phyloP scores from a whole-genome alignment of 2,329 filamentous ascomycete species.

The Verticillium nonalfalfae region DNA sequence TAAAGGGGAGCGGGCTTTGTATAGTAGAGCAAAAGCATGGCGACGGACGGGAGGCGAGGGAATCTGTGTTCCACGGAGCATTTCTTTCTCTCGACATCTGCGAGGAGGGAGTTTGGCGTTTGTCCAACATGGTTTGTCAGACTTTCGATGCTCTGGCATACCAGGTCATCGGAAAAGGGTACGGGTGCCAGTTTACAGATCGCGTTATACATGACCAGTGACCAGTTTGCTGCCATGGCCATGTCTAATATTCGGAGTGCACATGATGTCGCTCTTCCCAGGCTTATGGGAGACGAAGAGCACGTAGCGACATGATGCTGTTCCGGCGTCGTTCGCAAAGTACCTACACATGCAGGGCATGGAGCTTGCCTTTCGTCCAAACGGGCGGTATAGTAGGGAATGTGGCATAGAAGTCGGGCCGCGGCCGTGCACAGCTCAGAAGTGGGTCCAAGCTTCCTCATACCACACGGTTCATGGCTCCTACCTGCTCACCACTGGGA shows the following conservation, averaged over 20 bases:
- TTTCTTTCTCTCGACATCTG: not conserved
- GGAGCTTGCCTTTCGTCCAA: too few relatives aligned
- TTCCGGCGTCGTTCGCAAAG: too few relatives aligned
- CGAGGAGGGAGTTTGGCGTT: slow-evolving; percentile 1
- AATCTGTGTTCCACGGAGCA: not conserved
- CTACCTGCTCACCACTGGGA: not conserved
- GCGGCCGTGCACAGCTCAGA: not conserved
- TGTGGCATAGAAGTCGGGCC: not conserved
- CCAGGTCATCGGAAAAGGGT: not conserved
- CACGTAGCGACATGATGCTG: too few relatives aligned
- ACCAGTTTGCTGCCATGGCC: not conserved
- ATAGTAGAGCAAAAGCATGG: not conserved
- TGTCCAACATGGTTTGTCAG: not conserved
- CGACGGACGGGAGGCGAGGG: not conserved
- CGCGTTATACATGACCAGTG: not conserved
- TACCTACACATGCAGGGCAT: too few relatives aligned
- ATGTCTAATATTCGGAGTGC: not conserved
- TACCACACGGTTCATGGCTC: not conserved
- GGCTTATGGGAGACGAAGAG: too few relatives aligned
- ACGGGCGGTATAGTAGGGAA: too few relatives aligned
- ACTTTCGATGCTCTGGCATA: not conserved
- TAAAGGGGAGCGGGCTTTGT: not conserved
- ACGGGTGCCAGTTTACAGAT: not conserved
- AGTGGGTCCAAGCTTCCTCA: not conserved
- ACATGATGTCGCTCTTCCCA: not conserved